Conservation (phyloP, 164 flowering plant genomes). For the Akebia trifoliata region DNA sequence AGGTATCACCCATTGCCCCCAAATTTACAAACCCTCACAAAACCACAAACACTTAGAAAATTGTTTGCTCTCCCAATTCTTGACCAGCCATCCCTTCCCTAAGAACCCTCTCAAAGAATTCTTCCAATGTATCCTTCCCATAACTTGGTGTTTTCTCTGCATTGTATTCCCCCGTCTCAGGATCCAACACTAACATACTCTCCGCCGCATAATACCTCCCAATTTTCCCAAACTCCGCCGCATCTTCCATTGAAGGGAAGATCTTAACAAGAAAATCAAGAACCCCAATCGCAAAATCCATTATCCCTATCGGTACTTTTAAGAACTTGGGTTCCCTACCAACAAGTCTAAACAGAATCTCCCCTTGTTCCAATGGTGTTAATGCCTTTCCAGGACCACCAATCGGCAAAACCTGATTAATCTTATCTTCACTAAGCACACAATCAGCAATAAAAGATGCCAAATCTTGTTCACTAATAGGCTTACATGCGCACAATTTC, state of each 20-base stretch:
- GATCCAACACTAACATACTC: conserved; percentile 84
- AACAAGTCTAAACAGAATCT: conserved; percentile 60
- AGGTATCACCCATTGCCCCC: background rate
- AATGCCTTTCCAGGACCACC: conserved; percentile 92
- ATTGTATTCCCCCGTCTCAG: conserved; percentile 73
- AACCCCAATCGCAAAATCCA: conserved; percentile 84
- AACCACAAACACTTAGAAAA: conserved; percentile 29
- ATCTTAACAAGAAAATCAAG: conserved; percentile 75
- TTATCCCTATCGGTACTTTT: conserved; percentile 81
- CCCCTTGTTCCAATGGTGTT: conserved; percentile 93
- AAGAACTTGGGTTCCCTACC: conserved; percentile 84
- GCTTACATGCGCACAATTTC: conserved; percentile 83
- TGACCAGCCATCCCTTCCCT: conserved; percentile 95
- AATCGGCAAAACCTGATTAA: conserved; percentile 68
- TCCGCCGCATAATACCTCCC: conserved; percentile 95
- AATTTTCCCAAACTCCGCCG: conserved; percentile 89
- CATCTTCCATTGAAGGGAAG: conserved; percentile 79
- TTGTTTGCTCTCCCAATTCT: conserved; percentile 81
- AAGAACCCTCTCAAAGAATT: conserved; percentile 67
- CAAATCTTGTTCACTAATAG: conserved; percentile 87
- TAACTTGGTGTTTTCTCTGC: conserved; percentile 86
- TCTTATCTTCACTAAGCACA: conserved; percentile 60
- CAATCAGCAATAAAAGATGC: conserved; percentile 83
- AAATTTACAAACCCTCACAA: conserved; percentile 15
- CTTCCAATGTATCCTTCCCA: conserved; percentile 87